Evolutionary conservation across 331 rosid genomes (phyloP), one percentile per base, ranked within the genome.

Genomic region (Arachis monticola): DNA sequence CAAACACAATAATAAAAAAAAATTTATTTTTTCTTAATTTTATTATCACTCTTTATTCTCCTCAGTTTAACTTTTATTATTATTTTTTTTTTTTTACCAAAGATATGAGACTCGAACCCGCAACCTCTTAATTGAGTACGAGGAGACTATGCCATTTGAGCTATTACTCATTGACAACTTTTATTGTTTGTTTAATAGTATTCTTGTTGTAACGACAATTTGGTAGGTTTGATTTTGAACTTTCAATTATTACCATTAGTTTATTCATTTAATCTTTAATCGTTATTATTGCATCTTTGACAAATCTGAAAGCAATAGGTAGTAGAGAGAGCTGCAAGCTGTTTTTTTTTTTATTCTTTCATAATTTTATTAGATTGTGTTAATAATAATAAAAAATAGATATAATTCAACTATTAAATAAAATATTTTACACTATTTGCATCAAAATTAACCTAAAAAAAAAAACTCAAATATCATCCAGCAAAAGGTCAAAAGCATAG

Each of bases 401-500:
- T 17, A 17, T 17, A 17, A 17, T 17, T 17, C 22, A 17, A 17
- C 22, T 17, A 17, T 17, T 17, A 17, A 17, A 17, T 17, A 17
- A 17, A 17, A 17, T 17, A 17, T 17, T 17, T 17, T 17, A 17
- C 22, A 17, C 22, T 17, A 17, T 17, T n/a, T 17, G 22, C 22
- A 17, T 17, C 22, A 17, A 17, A 17, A 17, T 17, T 17, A 17
- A 17, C 22, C 22, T 17, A 17, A 32, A 32, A 3, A 2, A 32
- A 32, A 63, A 69, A 69, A 58, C 55, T 80, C 53, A 11, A 12
- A 51, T 12, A 17, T 17, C 22, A 47, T 67, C 10, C 27, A 48
- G 72, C 7, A 76, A 81, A 51, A 64, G 76, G 81, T 81, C 81
- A 76, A 81, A 81, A 81, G 81, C 38, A 75, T 77, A 76, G 81